Evolutionary conservation across 2,329 filamentous ascomycete species (phyloP).

Genomic region (Eurotiales sp.): DNA sequence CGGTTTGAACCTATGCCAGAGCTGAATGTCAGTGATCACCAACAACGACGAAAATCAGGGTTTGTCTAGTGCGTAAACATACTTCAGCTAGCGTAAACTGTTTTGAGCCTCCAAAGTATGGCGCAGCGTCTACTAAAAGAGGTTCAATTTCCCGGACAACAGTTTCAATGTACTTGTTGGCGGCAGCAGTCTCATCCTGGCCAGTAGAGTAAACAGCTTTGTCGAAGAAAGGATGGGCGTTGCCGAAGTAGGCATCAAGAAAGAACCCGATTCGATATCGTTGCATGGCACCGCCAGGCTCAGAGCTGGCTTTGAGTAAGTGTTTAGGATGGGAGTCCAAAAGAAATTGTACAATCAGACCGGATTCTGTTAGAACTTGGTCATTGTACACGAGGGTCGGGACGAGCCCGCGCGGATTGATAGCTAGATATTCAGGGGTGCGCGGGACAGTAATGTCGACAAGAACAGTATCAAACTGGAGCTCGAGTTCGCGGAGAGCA

Average conservation of each 20-base stretch:
- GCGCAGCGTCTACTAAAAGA: neutral
- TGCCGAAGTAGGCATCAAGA: neutral
- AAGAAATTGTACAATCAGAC: constrained; percentile 1
- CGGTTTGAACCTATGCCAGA: neutral
- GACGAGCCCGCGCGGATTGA: constrained; percentile 4
- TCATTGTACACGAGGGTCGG: neutral
- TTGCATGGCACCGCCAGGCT: neutral
- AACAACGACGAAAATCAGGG: too few relatives aligned
- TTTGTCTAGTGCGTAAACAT: too few relatives aligned
- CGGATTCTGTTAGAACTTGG: neutral
- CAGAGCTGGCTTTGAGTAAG: neutral
- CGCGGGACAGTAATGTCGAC: neutral
- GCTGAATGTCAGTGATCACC: too few relatives aligned
- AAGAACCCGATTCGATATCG: neutral
- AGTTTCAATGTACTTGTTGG: neutral
- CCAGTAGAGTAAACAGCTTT: neutral
- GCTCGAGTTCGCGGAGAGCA: neutral
- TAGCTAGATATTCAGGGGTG: neutral
- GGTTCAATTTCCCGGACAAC: neutral
- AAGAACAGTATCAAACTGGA: neutral
- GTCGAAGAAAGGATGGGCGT: neutral
- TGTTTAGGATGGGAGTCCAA: neutral
- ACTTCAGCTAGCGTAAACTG: constrained; percentile 1
- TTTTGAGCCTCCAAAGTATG: neutral
- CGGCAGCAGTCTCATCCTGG: neutral